These are phyloP conservation scores for Fusarium sp. DNA, from an alignment of 2,329 filamentous ascomycete species.

Conservation along the genomic window DNA sequence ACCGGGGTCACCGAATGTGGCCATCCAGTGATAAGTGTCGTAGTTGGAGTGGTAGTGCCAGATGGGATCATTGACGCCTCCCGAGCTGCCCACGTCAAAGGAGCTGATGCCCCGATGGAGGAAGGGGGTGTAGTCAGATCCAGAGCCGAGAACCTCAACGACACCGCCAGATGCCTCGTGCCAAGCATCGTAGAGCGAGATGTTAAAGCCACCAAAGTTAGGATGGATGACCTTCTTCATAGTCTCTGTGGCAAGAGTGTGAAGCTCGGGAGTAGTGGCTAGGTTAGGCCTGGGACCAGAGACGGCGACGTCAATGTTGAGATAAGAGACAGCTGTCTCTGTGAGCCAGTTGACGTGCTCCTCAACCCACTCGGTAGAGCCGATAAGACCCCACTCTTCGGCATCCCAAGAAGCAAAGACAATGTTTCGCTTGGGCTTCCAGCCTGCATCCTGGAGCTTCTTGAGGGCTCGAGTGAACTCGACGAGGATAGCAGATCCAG, in stretches of 20 bases:
- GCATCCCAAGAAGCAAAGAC: slow-evolving; percentile 80
- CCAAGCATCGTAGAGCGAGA: slow-evolving; percentile 58
- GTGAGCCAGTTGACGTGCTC: slow-evolving; percentile 83
- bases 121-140: slow-evolving; percentile 77
- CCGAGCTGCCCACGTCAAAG: slow-evolving; percentile 67
- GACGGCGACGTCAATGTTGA: slow-evolving; percentile 82
- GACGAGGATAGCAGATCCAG: slow-evolving; percentile 80
- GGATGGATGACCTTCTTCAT: slow-evolving; percentile 69
- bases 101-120: slow-evolving; percentile 64
- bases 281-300: slow-evolving; percentile 69
- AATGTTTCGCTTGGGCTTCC: slow-evolving; percentile 80
- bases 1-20: slow-evolving; percentile 76
- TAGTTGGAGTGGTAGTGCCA: slow-evolving; percentile 89
- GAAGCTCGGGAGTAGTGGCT: slow-evolving; percentile 74
- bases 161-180: slow-evolving; percentile 48
- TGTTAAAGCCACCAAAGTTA: slow-evolving; percentile 66
- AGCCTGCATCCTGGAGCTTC: slow-evolving; percentile 76
- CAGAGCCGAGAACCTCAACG: slow-evolving; percentile 70
- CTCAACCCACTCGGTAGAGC: slow-evolving; percentile 89
- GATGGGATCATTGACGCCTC: slow-evolving; percentile 62
- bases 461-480: slow-evolving; percentile 82
- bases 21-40: slow-evolving; percentile 88
- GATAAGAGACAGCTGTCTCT: slow-evolving; percentile 77
- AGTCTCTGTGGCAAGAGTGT: slow-evolving; percentile 72
- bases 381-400: slow-evolving; percentile 84